Evolutionary conservation across 495 filamentous ascomycete species (phyloP).

Genomic region (Neurospora sublineolata): DNA sequence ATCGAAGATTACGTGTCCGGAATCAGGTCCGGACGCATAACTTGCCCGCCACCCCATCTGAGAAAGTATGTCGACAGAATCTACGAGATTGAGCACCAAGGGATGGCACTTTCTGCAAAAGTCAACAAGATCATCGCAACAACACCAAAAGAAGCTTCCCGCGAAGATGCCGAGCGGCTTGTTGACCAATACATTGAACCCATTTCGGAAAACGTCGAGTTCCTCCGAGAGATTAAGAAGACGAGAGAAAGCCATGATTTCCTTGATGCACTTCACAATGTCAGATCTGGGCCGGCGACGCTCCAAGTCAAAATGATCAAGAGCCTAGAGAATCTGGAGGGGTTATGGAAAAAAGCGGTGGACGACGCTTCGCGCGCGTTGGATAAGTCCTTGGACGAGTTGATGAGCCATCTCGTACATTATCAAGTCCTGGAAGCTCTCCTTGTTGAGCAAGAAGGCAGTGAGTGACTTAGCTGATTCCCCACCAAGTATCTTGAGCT

Average conservation of each 20-base stretch:
- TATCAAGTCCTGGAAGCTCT: not conserved
- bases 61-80: not conserved
- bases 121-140: not conserved
- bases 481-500: not conserved
- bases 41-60: not conserved
- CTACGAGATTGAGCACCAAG: not conserved
- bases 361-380: not conserved
- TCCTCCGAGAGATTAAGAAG: not conserved
- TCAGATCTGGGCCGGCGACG: not conserved
- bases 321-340: not conserved
- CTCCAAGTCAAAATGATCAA: not conserved
- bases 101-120: not conserved
- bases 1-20: not conserved
- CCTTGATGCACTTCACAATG: not conserved
- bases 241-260: not conserved
- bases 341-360: not conserved
- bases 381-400: not conserved
- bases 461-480: not conserved
- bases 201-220: not conserved
- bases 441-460: not conserved
- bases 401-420: not conserved
- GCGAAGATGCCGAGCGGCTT: not conserved
- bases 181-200: not conserved
- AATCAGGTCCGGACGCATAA: not conserved
- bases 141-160: accelerated